These are phyloP conservation scores for Xerocomus spinulosus DNA, from an alignment of 768 basidiomycete genomes.

Conservation along the genomic window DNA sequence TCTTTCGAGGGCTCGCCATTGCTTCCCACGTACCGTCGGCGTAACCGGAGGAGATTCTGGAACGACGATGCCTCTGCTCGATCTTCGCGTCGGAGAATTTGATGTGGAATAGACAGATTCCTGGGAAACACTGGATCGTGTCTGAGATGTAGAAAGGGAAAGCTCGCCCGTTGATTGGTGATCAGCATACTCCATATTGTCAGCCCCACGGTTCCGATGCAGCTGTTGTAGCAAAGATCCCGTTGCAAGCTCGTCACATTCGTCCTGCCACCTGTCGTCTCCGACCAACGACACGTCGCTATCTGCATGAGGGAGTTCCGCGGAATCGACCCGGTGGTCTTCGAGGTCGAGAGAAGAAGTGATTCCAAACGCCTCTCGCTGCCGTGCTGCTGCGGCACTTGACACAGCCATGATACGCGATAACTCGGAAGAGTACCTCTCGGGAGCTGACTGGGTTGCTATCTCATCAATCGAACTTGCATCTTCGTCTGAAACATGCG, in stretches of 20 bases:
- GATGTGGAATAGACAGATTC: slow-evolving; percentile 25
- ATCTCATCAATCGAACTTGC: background rate
- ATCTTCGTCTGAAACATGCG: slow-evolving; percentile 16
- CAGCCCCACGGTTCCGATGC: background rate
- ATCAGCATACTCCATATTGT: background rate
- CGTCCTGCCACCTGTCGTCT: slow-evolving; percentile 38
- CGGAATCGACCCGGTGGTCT: background rate
- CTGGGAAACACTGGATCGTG: slow-evolving; percentile 17
- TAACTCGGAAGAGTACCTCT: slow-evolving; percentile 27
- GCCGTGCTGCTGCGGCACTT: slow-evolving; percentile 38
- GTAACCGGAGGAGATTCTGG: slow-evolving; percentile 7
- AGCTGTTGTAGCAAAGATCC: slow-evolving; percentile 28
- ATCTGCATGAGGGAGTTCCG: slow-evolving; percentile 34
- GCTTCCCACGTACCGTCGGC: slow-evolving; percentile 12
- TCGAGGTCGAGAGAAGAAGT: slow-evolving; percentile 34
- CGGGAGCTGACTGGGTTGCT: background rate
- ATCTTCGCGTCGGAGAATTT: slow-evolving; percentile 11
- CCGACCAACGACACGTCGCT: slow-evolving; percentile 46
- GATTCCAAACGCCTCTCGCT: slow-evolving; percentile 51
- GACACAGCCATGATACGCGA: slow-evolving; percentile 26
- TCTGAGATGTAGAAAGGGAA: slow-evolving; percentile 12
- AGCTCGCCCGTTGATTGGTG: slow-evolving; percentile 6
- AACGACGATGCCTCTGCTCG: slow-evolving; percentile 5
- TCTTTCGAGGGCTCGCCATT: slow-evolving; percentile 22
- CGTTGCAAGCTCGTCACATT: slow-evolving; percentile 26